These are phyloP conservation scores for Pichia kluyveri DNA, from an alignment of 805 yeast genomes.

Conservation along the genomic window DNA sequence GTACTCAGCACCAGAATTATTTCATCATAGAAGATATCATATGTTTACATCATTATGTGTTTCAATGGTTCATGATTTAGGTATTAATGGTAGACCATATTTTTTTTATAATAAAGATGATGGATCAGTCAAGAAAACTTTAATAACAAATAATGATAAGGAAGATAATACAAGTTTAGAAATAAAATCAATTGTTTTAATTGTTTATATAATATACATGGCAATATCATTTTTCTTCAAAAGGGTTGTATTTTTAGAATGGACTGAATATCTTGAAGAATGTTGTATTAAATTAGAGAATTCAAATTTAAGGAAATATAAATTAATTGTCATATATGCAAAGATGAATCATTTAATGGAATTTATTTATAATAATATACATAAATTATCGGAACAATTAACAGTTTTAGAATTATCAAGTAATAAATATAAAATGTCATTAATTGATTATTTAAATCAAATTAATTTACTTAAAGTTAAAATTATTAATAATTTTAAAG, in stretches of 20 bases:
- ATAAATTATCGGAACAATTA: constrained; percentile 31
- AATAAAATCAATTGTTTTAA: constrained; percentile 42
- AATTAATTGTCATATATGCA: constrained; percentile 46
- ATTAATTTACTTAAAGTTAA: constrained; percentile 32
- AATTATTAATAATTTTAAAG: constrained; percentile 23
- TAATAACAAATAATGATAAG: constrained; percentile 25
- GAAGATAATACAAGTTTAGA: constrained; percentile 34
- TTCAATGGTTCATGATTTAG: constrained; percentile 66
- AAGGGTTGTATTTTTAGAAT: constrained; percentile 50
- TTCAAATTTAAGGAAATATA: constrained; percentile 25
- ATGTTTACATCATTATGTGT: constrained; percentile 57
- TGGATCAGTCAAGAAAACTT: constrained; percentile 32
- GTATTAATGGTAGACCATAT: constrained; percentile 49
- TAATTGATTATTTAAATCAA: constrained; percentile 41
- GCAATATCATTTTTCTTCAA: constrained; percentile 58
- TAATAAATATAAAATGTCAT: constrained; percentile 29
- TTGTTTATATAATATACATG: constrained; percentile 53
- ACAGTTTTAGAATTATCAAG: constrained; percentile 21
- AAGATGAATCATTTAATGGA: constrained; percentile 55
- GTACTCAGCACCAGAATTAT: constrained; percentile 80
- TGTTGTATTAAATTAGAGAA: constrained; percentile 43
- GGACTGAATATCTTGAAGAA: constrained; percentile 58
- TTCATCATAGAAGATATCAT: constrained; percentile 71
- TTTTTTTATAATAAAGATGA: constrained; percentile 33
- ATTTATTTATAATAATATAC: constrained; percentile 43